A percentile compares a stretch with the other conserved stretches of the same genome.
phyloP scores from a whole-genome alignment of 192 early-diverging fungal genomes.

The Ramicandelaber brevisporus region DNA sequence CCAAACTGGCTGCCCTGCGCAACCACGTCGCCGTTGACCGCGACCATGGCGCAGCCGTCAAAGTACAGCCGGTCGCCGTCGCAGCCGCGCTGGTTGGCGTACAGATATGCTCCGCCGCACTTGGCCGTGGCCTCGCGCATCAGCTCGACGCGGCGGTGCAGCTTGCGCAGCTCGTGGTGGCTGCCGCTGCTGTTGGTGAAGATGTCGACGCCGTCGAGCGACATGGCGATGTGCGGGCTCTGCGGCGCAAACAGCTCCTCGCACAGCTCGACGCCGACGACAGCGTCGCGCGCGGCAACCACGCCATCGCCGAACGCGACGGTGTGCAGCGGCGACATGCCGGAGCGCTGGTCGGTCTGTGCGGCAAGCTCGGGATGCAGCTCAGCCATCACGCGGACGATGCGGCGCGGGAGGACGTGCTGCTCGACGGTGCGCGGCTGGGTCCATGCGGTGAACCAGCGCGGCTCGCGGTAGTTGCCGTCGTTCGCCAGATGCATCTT shows the following conservation, averaged over 20 bases:
- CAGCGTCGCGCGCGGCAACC: constrained; percentile 55
- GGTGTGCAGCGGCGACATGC: constrained; percentile 3
- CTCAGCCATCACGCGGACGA: constrained; percentile 29
- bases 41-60: constrained; percentile 77
- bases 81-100: constrained; percentile 91
- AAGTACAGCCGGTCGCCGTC: constrained; percentile 97
- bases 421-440: constrained; percentile 37
- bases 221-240: constrained; percentile 84
- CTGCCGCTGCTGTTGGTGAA: constrained; percentile 86
- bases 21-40: constrained; percentile 68
- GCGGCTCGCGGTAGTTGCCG: constrained; percentile 88
- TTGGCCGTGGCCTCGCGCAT: constrained; percentile 76
- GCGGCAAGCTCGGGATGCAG: not conserved
- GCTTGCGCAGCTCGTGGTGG: constrained; percentile 92
- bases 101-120: constrained; percentile 85
- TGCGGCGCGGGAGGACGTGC: constrained; percentile 52
- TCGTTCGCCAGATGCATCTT: constrained; percentile 92
- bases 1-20: constrained; percentile 85
- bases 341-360: not conserved
- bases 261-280: constrained; percentile 81
- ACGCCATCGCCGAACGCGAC: constrained; percentile 85
- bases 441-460: constrained; percentile 85
- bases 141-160: constrained; percentile 61
- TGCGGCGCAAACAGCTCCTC: constrained; percentile 93
- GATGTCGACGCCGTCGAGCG: constrained; percentile 88